These are phyloP conservation scores for Cryptococcus wingfieldii DNA, from an alignment of 1,284 basidiomycete genomes.

Conservation along the genomic window DNA sequence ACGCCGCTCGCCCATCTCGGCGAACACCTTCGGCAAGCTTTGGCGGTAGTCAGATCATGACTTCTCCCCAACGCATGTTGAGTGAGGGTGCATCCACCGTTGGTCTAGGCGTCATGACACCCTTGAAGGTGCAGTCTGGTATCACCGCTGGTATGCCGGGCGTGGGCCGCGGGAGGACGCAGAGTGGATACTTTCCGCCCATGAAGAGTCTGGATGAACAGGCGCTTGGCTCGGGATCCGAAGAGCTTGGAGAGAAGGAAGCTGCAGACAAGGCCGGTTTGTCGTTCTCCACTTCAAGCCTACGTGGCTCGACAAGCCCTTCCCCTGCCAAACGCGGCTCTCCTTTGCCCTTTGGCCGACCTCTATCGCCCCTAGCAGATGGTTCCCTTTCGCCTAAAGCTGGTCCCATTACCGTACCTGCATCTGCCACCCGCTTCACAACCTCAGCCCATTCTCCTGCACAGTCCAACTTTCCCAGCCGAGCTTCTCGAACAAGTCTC, in stretches of 20 bases:
- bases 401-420: neutral
- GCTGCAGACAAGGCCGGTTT: neutral
- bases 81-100: neutral
- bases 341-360: too few species aligned
- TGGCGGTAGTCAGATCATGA: conserved; percentile 6
- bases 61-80: conserved; percentile 1
- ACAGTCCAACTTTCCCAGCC: neutral
- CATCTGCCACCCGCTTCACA: conserved; percentile 2
- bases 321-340: too few species aligned
- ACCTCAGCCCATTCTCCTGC: neutral
- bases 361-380: too few species aligned
- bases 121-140: neutral
- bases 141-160: conserved; percentile 1
- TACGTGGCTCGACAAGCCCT: too few species aligned
- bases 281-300: too few species aligned
- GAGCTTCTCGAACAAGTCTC: conserved; percentile 2
- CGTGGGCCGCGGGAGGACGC: neutral
- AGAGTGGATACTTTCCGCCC: conserved; percentile 15
- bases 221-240: conserved; percentile 2
- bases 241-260: conserved; percentile 5
- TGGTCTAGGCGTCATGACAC: neutral
- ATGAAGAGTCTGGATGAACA: conserved; percentile 5
- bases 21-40: conserved; percentile 16
- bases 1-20: conserved; percentile 14
- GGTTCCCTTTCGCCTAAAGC: too few species aligned